A percentile compares a stretch with the other conserved stretches of the same genome.
These are phyloP conservation scores for Solanum raphanifolium DNA, from an alignment of 257 asterid species.

Conservation along the genomic window DNA sequence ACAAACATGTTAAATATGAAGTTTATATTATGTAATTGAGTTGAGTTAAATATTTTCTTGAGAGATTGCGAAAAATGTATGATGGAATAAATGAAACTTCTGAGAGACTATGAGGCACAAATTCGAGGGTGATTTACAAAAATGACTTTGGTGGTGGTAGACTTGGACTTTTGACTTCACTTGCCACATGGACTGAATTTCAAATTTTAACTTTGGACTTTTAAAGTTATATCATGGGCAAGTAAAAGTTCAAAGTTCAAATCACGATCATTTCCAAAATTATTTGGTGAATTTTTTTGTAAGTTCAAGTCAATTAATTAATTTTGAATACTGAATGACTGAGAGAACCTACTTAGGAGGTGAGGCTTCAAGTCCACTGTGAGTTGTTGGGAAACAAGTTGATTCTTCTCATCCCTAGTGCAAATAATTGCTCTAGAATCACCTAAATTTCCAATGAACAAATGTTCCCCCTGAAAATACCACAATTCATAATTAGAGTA, in stretches of 20 bases:
- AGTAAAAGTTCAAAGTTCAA: not conserved
- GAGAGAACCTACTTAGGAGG: conserved; percentile 40
- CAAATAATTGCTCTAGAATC: conserved; percentile 81
- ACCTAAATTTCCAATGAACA: conserved; percentile 65
- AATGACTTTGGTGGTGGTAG: not conserved
- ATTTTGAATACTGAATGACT: not conserved
- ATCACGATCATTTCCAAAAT: not conserved
- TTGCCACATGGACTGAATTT: not conserved
- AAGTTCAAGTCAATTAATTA: not conserved
- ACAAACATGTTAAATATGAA: not conserved
- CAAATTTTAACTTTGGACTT: not conserved
- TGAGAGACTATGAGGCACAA: too few species aligned
- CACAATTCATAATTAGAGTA: not conserved
- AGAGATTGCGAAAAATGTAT: not conserved
- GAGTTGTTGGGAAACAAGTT: conserved; percentile 54
- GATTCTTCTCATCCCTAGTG: conserved; percentile 38
- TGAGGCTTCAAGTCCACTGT: conserved; percentile 88
- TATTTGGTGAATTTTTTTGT: not conserved
- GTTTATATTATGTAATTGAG: not conserved
- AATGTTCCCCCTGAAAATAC: conserved; percentile 48
- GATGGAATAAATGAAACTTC: not conserved
- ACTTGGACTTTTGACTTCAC: not conserved
- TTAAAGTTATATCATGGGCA: not conserved
- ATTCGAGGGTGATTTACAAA: not conserved
- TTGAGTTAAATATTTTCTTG: not conserved